Percentiles rank a stretch among this genome's conserved stretches.
Evolutionary conservation across 352 stramenopile species (phyloP).

Genomic region (Phytophthora palmivora): DNA sequence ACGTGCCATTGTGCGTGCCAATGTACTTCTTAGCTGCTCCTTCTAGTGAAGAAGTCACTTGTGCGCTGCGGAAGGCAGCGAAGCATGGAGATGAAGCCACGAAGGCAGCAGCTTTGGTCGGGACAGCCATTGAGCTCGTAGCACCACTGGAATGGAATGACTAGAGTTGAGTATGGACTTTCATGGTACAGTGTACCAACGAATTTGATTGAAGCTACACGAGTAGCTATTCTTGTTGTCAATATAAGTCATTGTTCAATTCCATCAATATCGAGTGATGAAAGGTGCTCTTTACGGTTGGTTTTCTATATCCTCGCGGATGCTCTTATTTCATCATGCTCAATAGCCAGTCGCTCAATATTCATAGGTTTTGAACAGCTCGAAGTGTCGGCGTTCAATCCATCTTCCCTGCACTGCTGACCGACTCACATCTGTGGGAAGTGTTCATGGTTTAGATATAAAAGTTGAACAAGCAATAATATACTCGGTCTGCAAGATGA

Average conservation of each 20-base stretch:
- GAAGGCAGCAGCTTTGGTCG: slow-evolving; percentile 71
- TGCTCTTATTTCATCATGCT: slow-evolving; percentile 40
- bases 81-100: slow-evolving; percentile 71
- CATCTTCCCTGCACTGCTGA: slow-evolving; percentile 43
- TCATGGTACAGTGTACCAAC: neutral
- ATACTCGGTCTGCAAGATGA: slow-evolving; percentile 31
- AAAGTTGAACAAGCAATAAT: no score
- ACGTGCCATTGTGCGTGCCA: slow-evolving; percentile 97
- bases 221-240: no score
- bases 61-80: slow-evolving; percentile 57
- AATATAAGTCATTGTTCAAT: no score
- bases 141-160: slow-evolving; percentile 31
- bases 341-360: slow-evolving; percentile 35
- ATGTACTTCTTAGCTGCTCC: slow-evolving; percentile 90
- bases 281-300: no score
- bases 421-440: slow-evolving; percentile 47
- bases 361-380: slow-evolving; percentile 38
- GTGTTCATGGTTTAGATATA: neutral
- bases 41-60: slow-evolving; percentile 59
- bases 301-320: slow-evolving; percentile 31
- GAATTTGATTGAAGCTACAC: no score
- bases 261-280: no score
- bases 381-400: slow-evolving; percentile 38
- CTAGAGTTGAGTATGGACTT: slow-evolving; percentile 17
- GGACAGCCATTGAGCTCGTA: slow-evolving; percentile 56